Conservation (phyloP, 192 early-diverging fungal genomes). For the Dissophora ornata region DNA sequence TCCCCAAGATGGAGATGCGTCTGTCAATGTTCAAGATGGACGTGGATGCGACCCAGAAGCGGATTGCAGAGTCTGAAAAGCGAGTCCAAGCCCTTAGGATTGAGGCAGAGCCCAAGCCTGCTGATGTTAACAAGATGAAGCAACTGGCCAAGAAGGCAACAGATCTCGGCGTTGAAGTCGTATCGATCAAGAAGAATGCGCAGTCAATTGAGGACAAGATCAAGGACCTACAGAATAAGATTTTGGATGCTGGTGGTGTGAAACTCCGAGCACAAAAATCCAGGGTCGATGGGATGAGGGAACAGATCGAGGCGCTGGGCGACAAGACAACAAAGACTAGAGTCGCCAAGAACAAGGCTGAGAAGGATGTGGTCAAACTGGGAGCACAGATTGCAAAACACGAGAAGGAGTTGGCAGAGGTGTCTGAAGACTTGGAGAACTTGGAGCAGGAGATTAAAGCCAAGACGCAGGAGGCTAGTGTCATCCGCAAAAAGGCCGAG, state of each 20-base stretch:
- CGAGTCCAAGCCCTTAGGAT: constrained; percentile 67
- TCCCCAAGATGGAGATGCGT: constrained; percentile 69
- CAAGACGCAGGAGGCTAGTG: constrained; percentile 60
- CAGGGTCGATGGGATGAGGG: constrained; percentile 81
- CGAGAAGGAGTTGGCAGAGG: constrained; percentile 73
- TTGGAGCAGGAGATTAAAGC: constrained; percentile 70
- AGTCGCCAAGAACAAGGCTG: constrained; percentile 77
- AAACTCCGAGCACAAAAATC: constrained; percentile 87
- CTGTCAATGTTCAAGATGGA: constrained; percentile 81
- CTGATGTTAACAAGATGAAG: constrained; percentile 64
- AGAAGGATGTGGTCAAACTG: constrained; percentile 80
- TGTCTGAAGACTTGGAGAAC: constrained; percentile 70
- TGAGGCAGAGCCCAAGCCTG: constrained; percentile 61
- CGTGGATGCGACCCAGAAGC: constrained; percentile 70
- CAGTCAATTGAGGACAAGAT: constrained; percentile 82
- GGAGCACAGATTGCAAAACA: constrained; percentile 71
- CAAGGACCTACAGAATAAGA: constrained; percentile 84
- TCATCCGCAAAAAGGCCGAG: constrained; percentile 56
- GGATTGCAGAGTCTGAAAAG: constrained; percentile 75
- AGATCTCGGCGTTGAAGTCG: constrained; percentile 57
- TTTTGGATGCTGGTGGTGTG: constrained; percentile 91
- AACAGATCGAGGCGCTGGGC: constrained; percentile 77
- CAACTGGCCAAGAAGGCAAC: constrained; percentile 63
- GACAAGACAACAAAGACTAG: constrained; percentile 79
- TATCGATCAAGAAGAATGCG: constrained; percentile 65